Base-by-base conservation (phyloP, 192 early-diverging fungal species). In the Anaeromyces robustus region DNA sequence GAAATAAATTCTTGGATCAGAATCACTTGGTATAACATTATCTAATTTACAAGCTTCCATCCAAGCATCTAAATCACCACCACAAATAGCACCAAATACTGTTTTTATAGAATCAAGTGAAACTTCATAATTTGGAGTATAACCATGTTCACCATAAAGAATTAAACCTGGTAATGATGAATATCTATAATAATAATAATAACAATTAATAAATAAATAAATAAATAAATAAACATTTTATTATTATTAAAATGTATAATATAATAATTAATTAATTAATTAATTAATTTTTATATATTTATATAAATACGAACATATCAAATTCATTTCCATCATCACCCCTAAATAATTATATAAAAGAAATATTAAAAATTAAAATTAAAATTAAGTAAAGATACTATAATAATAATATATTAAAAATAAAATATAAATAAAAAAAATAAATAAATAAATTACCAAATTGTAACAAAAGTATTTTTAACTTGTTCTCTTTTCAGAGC, bases 301-400 rank as follows among this genome's bases (percentile, higher is more conserved):
- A n/a, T 78, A 19, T 79, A 86, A 2, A 84, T 34, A 18, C 68
- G 30, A n/a, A 84, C 84, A 95, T 89, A 83, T 95, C 95, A 83
- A 92, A 96, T 85, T 96, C 95, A 85, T 95, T 95, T 52, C 94
- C 95, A 80, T 96, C 95, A 83, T 96, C 95, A 29, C 95, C 95
- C 95, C 82, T 83, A 78, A 31, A 29, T 1, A 30, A 78, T 19
- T 29, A 30, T n/a, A n/a, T n/a, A n/a, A n/a, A n/a, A n/a, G n/a
- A n/a, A n/a, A n/a, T n/a, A n/a, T n/a, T n/a, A n/a, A n/a, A n/a
- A n/a, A n/a, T n/a, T n/a, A n/a, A n/a, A n/a, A n/a, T n/a, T n/a
- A n/a, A n/a, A n/a, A n/a, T n/a, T n/a, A n/a, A n/a, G n/a, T n/a
- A n/a, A n/a, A n/a, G n/a, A n/a, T n/a, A n/a, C n/a, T n/a, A n/a